Conservation (phyloP, 495 filamentous ascomycete species). For the Penicillium robsamsonii region DNA sequence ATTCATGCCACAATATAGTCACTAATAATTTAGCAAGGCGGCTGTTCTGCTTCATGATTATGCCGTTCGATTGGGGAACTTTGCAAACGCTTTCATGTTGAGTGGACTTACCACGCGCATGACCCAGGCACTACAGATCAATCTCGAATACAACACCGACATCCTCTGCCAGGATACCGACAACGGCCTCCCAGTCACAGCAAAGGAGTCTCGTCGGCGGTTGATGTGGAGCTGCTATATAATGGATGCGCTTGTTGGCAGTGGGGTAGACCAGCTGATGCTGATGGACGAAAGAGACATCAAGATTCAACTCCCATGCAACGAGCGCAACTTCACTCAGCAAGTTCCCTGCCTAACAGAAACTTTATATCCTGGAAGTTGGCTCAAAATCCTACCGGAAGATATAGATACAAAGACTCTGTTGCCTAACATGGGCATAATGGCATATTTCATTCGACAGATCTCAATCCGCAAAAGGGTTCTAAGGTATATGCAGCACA, state of each 20-base stretch:
- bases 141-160: conserved; percentile 37
- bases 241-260: conserved; percentile 37
- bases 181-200: conserved; percentile 20
- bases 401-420: conserved; percentile 15
- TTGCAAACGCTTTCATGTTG: conserved; percentile 38
- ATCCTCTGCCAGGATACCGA: conserved; percentile 29
- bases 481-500: conserved; percentile 11
- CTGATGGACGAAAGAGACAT: conserved; percentile 34
- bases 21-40: conserved; percentile 14
- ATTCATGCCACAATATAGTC: background rate
- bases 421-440: conserved; percentile 32
- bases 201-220: conserved; percentile 32
- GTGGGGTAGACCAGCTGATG: conserved; percentile 35
- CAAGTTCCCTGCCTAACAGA: conserved; percentile 31
- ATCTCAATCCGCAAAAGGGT: conserved; percentile 32
- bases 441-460: conserved; percentile 34
- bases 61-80: conserved; percentile 33
- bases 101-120: conserved; percentile 37
- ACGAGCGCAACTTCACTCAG: conserved; percentile 31
- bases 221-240: conserved; percentile 43
- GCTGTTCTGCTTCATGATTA: conserved; percentile 35
- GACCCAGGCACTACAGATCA: conserved; percentile 39
- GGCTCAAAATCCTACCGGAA: conserved; percentile 25
- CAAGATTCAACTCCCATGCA: conserved; percentile 39
- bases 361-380: conserved; percentile 23